Evolutionary conservation across 805 yeast genomes (phyloP), one percentile per base, ranked within the genome.

Genomic region (Schizosaccharomyces lindneri): DNA sequence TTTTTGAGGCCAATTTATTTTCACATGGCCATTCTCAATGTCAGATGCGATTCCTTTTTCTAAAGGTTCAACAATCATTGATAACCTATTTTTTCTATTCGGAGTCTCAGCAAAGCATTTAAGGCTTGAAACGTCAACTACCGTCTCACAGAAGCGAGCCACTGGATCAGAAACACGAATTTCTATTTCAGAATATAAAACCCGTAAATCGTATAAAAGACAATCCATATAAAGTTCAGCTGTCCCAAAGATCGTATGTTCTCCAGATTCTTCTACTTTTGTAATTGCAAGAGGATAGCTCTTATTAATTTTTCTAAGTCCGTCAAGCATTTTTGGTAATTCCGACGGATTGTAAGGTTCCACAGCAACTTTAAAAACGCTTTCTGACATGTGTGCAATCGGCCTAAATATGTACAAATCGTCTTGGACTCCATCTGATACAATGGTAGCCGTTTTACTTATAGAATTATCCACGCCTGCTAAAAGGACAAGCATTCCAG

Each of bases 201-300:
- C 70, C 64, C 97, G 74, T 55, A 93, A 71, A 67, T 87, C 96
- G 69, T 83, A 85, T 48, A 93, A 71, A 29, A 85, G 73, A 66
- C 93, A 85, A 70, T 93, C 97, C 71, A 93, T 70, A 68, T 86
- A 87, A 19, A 90, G 67, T 68, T 93, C 97, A 5, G 98, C 98
- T 9, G 87, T 79, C 0, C 93, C 96, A 32, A 82, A 67, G 0
- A 93, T 69, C 0, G 82, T 81, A 68, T 84, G 87, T 66, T 88
- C 97, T 1, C 97, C 96, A 61, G 89, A 84, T 65, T 86, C 95
- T 69, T 87, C 95, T 0, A 84, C 87, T 64, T 78, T 80, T n/a
- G 85, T 73, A 24, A 76, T 76, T 46, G 81, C 75, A 3, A 88
- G 83, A 9, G 84, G 77, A 68, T 86, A 89, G 0, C 82, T 73